Base-by-base conservation (phyloP, 2,329 filamentous ascomycete species). In the Diplocarpon mali region DNA sequence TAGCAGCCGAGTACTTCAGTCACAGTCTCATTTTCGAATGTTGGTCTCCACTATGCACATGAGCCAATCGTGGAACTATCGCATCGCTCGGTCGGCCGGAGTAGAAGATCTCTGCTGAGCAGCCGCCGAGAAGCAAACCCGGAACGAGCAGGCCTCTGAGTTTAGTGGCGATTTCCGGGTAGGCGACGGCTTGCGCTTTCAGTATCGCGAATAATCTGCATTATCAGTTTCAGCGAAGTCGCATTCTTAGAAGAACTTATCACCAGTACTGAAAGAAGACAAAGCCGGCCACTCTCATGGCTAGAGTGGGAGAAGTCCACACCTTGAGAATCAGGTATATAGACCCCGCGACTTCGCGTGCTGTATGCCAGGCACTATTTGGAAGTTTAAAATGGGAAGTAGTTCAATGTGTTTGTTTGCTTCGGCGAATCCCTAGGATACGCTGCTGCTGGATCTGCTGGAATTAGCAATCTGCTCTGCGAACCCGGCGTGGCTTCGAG, bases 241-340 rank as follows among this genome's bases (percentile, higher is more conserved):
- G 11, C 12, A 17, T 29, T 11, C 12, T 15, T 5, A 16, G 8
- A n/a, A n/a, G 3, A 27, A n/a, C 17, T 3, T 39, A 62, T 72
- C 72, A 76, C 71, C 72, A 77, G 54, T 76, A 77, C 68, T 71
- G 74, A 2, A 64, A 56, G 49, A 73, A 76, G 50, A 65, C 69
- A 57, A 72, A 78, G 8, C 65, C 64, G 8, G 69, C 48, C 3
- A 75, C 63, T 2, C 67, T 58, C 8, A 75, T 59, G 0, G 65
- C 60, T 1, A 76, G 65, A 3, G 64, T 65, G 2, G 65, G 62
- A 50, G 67, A 70, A 44, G 63, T 65, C 53, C 69, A 75, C 2
- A 68, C 69, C 67, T 62, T 32, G 64, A 38, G 51, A 75, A 74
- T 5, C 69, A 64, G 13, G 66, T 47, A 3, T 68, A 40, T 0